A percentile compares a stretch with the other conserved stretches of the same genome.
Evolutionary conservation across 2,329 filamentous ascomycete genomes (phyloP).

Genomic region (Trichoderma arundinaceum): DNA sequence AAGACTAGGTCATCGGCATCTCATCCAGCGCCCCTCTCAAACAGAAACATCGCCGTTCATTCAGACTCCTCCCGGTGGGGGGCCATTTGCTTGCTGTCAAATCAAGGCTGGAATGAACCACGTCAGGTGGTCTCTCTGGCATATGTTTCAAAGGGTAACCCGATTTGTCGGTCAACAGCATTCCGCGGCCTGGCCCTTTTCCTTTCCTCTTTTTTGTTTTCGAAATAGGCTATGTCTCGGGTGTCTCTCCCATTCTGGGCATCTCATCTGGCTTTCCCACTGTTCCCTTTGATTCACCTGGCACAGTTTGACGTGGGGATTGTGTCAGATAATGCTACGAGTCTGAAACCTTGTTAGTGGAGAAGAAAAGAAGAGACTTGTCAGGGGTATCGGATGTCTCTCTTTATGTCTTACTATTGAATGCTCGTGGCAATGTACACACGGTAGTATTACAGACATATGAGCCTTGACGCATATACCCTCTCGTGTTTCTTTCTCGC

Average conservation of each 20-base stretch:
- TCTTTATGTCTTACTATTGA: slow-evolving; percentile 13
- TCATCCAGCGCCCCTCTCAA: neutral
- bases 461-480: neutral
- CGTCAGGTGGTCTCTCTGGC: slow-evolving; percentile 6
- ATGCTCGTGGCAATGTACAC: slow-evolving; percentile 24
- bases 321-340: slow-evolving; percentile 8
- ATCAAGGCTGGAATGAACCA: slow-evolving; percentile 17
- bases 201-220: no score
- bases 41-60: slow-evolving; percentile 3
- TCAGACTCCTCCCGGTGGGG: no score
- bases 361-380: neutral
- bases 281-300: neutral
- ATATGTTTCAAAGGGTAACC: neutral
- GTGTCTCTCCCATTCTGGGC: slow-evolving; percentile 2
- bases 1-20: slow-evolving; percentile 5
- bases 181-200: slow-evolving; percentile 10
- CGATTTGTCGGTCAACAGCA: slow-evolving; percentile 24
- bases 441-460: neutral
- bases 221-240: slow-evolving; percentile 16
- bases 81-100: neutral
- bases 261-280: neutral
- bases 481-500: neutral
- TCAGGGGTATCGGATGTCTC: slow-evolving; percentile 29
- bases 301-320: neutral
- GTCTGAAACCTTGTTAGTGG: neutral